Evolutionary conservation across 2,329 filamentous ascomycete genomes (phyloP), one percentile per base, ranked within the genome.

Genomic region (Epichloe aotearoae): DNA sequence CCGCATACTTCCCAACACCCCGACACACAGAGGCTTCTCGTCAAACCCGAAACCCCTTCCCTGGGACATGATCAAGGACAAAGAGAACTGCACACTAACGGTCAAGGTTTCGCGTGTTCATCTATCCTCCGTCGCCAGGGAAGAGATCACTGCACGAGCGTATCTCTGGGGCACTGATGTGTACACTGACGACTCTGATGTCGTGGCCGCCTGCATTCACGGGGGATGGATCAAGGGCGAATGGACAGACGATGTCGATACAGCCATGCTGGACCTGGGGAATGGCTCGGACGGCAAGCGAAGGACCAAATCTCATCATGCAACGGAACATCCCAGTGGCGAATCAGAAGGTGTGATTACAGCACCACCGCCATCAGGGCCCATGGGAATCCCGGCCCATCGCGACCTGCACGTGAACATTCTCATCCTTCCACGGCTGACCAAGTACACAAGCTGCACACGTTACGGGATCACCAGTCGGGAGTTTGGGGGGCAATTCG

Each of bases 111-210:
- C 90, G 2, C 81, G 86, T 30, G 79, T 86, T 46, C 88, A 93
- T 59, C 72, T 98, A 7, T 79, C 79, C 8, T 66, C 80, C 0
- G 69, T 74, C 7, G 79, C 86, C 23, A 78, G 91, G 33, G 86
- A 93, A 62, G 87, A 94, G 57, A 90, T 97, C 48, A 94, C 89
- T 11, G 71, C 80, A 7, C 79, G 88, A 36, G 79, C 85, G 19
- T 86, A 87, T 7, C 66, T 98, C 0, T 98, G 91, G 90, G 93
- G 93, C 1, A 93, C 88, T 0, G 90, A 94, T 38, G 78, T 98
- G 6, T 97, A 97, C 63, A 95, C 89, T 0, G 93, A 98, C 59
- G 93, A 98, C 66, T 95, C 89, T 0, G 93, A 98, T 62, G 82
- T 93, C 1, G 77, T 98, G 23, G 91, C 89, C 0, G 90, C 91